Evolutionary conservation across 2,329 filamentous ascomycete genomes (phyloP), one percentile per base, ranked within the genome.

Genomic region (Trichophyton rubrum): DNA sequence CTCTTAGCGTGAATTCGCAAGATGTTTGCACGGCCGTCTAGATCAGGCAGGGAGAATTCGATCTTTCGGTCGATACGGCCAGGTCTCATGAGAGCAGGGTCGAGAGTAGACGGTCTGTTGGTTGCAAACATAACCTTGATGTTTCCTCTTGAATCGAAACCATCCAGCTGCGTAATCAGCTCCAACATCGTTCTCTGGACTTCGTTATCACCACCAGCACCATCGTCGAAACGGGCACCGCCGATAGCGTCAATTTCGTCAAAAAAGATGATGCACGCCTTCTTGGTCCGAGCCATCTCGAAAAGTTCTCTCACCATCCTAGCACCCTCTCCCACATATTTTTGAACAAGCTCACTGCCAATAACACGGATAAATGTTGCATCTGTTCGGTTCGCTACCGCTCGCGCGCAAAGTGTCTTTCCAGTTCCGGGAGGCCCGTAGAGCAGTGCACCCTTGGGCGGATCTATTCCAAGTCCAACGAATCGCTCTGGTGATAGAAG

Each of bases 91-190:
- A 97, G 82, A 2, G 92, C 92, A n/a, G 92, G 92, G 72, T 97
- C 92, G 60, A 97, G 82, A 3, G 92, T 97, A 3, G 90, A 96
- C 2, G 92, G 92, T 74, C 92, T 83, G 82, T 97, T 97, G 72
- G 92, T 97, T 62, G 92, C 92, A 71, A 97, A 97, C 92, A 97
- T 97, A 76, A 97, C 92, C 78, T 97, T 97, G 82, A 97, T 97
- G 76, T 97, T 97, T 73, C 92, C 92, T 74, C 92, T 83, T 56
- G 90, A 89, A 71, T 97, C 92, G 79, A 97, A 97, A 64, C 92
- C 92, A 71, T 97, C 92, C 55, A 97, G 81, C 75, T 97, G 92
- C 38, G 92, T 97, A 71, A 97, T 97, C 59, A 97, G 82, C 73
- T 97, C 92, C 80, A 97, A 78, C 92, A 97, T 97, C 66, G 92